phyloP scores from a whole-genome alignment of 2,329 filamentous ascomycete genomes.

The Colletotrichum sublineola region DNA sequence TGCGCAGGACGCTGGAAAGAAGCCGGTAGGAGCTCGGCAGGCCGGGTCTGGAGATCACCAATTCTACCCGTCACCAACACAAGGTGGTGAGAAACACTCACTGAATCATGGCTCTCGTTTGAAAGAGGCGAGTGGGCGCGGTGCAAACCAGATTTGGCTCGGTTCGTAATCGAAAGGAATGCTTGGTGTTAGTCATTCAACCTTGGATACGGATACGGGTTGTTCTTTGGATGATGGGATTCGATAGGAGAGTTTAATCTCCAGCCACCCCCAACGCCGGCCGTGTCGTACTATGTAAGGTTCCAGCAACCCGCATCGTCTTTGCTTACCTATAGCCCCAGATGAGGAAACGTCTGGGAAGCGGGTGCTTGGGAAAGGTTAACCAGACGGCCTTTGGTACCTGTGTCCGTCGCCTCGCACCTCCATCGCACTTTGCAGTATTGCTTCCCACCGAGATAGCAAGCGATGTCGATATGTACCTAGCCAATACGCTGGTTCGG shows the following conservation, averaged over 20 bases:
- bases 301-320: neutral
- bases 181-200: neutral
- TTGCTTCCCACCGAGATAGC: neutral
- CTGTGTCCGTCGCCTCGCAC: neutral
- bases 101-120: slow-evolving; percentile 22
- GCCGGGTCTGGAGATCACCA: neutral
- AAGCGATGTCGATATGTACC: neutral
- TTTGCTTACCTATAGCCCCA: neutral
- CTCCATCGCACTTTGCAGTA: too few species aligned
- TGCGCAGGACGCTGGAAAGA: neutral
- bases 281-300: neutral
- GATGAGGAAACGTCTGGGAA: rapidly evolving
- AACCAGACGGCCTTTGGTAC: neutral
- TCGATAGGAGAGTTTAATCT: slow-evolving; percentile 9
- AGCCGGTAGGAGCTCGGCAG: slow-evolving; percentile 1
- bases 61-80: neutral
- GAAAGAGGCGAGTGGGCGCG: neutral
- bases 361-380: too few species aligned
- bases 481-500: neutral
- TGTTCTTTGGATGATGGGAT: slow-evolving; percentile 28
- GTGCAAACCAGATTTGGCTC: neutral
- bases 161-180: neutral
- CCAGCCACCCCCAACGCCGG: slow-evolving; percentile 15
- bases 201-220: slow-evolving; percentile 40
- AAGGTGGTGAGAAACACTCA: neutral